Base-by-base conservation (phyloP, 2,329 filamentous ascomycete species). In the Aspergillus luchuensis region DNA sequence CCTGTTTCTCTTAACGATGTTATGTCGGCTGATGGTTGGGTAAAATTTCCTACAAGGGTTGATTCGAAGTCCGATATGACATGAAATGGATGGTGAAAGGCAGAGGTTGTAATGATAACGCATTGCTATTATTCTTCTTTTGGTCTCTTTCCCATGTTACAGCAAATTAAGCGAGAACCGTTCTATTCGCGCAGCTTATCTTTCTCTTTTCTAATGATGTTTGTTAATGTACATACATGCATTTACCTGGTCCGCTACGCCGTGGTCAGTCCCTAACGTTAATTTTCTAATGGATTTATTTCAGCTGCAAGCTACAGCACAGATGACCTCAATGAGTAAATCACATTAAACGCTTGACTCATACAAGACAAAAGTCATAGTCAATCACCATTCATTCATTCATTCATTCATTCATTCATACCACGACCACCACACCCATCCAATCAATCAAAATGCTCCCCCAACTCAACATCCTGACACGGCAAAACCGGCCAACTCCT, bases 131-230 rank as follows among this genome's bases (percentile, higher is more conserved):
- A 13, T 47, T 43, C 8, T 17, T 33, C 23, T 55, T 55, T 55
- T 25, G 17, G 45, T 36, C 17, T 15, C 23, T 7, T 47, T 19
- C 15, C 25, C 33, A 36, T 33, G n/a, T n/a, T 28, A 3, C n/a
- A 36, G 53, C 53, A 33, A 7, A 43, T 47, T n/a, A 21, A 56
- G 53, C 53, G 53, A 56, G 23, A 47, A 17, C 13, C n/a, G 23
- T 21, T 25, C 11, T 19, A 28, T 33, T 50, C 28, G n/a, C 11
- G 25, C 47, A 30, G 23, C 8, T 6, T 30, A 28, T 30, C 30
- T 50, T 8, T 28, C 3, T 30, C 15, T 2, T 45, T 45, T 23
- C 5, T 50, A 4, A 49, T 33, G 23, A 30, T 50, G 47, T 50
- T 33, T 50, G 15, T 28, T 25, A 49, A 5, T 50, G 47, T 50